Evolutionary conservation across 805 yeast species (phyloP).

Genomic region (Grigorovia humatica): DNA sequence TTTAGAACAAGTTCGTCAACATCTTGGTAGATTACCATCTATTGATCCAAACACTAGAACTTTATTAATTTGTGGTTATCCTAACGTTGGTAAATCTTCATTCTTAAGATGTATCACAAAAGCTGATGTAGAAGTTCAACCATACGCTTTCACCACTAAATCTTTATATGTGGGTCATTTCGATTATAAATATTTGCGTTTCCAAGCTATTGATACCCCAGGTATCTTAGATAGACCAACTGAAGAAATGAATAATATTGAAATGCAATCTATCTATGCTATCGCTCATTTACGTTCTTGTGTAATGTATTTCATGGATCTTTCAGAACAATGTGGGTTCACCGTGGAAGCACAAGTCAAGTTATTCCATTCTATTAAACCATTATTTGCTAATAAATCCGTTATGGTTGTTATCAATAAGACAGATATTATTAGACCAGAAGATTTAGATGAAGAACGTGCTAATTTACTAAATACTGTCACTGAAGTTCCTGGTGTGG

Average conservation of each 20-base stretch:
- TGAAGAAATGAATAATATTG: slow-evolving; percentile 98
- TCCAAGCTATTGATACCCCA: slow-evolving; percentile 98
- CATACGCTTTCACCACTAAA: slow-evolving; percentile 98
- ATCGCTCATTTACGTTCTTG: slow-evolving; percentile 97
- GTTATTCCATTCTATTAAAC: slow-evolving; percentile 93
- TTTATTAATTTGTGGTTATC: slow-evolving; percentile 93
- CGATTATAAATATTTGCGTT: slow-evolving; percentile 93
- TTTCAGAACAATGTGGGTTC: slow-evolving; percentile 98
- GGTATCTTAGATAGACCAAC: slow-evolving; percentile 98
- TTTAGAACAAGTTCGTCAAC: slow-evolving; percentile 98
- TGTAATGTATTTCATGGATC: slow-evolving; percentile 94
- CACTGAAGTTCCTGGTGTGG: slow-evolving; percentile 65
- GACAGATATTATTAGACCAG: slow-evolving; percentile 78
- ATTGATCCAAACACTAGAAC: slow-evolving; percentile 99
- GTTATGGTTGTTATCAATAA: slow-evolving; percentile 94
- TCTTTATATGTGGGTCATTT: slow-evolving; percentile 96
- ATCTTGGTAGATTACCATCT: slow-evolving; percentile 93
- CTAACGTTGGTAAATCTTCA: slow-evolving; percentile 97
- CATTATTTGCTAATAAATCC: slow-evolving; percentile 91
- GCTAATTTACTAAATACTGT: slow-evolving; percentile 62
- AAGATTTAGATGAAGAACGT: slow-evolving; percentile 70
- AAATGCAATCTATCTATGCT: slow-evolving; percentile 98
- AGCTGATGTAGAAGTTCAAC: slow-evolving; percentile 98
- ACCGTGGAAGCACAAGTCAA: slow-evolving; percentile 95
- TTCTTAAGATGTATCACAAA: slow-evolving; percentile 88